Evolutionary conservation across 2,329 filamentous ascomycete species (phyloP).

Genomic region (Calonectria pauciramosa): DNA sequence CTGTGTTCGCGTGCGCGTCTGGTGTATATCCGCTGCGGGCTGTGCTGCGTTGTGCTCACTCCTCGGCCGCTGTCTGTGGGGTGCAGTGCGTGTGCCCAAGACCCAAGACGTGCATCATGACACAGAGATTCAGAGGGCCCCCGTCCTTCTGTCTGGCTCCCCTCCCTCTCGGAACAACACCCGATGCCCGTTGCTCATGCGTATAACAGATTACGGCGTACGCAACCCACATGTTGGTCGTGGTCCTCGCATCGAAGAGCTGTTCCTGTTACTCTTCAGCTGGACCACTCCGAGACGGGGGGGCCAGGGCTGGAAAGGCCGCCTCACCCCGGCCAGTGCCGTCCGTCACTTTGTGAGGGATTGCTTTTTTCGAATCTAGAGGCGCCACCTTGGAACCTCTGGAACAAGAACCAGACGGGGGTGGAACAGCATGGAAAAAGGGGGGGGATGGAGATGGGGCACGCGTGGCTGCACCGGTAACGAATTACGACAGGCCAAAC

Average conservation of each 20-base stretch:
- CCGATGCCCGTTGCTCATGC: background rate
- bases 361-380: constrained; percentile 15
- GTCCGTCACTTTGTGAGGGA: constrained; percentile 12
- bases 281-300: background rate
- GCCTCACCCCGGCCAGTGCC: background rate
- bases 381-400: background rate
- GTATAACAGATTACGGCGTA: background rate
- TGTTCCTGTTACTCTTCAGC: background rate
- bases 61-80: background rate
- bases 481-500: constrained; percentile 19
- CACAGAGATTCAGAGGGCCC: background rate
- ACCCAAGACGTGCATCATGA: background rate
- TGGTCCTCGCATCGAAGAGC: background rate
- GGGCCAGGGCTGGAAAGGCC: constrained; percentile 7
- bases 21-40: background rate
- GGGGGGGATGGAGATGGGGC: constrained; percentile 6
- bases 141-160: background rate
- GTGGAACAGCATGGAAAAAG: constrained; percentile 20
- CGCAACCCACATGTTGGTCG: background rate
- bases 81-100: background rate
- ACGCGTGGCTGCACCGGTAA: background rate
- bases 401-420: constrained; percentile 8
- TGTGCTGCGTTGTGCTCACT: background rate
- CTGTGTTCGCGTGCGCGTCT: background rate
- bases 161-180: background rate